phyloP scores from a whole-genome alignment of 495 filamentous ascomycete genomes.

The Talaromyces wortmannii region DNA sequence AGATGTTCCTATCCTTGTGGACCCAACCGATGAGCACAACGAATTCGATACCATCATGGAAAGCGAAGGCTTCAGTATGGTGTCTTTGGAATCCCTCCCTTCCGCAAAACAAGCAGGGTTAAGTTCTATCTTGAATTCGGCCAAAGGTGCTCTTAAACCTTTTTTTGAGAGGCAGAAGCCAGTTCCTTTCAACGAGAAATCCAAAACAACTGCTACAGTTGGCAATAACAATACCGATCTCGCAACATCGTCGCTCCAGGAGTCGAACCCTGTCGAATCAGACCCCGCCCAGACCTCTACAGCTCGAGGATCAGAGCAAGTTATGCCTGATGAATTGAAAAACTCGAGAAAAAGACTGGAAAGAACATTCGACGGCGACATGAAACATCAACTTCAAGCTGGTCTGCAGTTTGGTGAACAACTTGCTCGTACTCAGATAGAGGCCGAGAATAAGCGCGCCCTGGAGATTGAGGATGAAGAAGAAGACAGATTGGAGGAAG shows the following conservation, averaged over 20 bases:
- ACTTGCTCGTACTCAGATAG: slow-evolving; percentile 23
- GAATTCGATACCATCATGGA: slow-evolving; percentile 53
- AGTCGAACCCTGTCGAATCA: too few species aligned
- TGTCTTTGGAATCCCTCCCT: slow-evolving; percentile 46
- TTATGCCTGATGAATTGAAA: slow-evolving; percentile 5
- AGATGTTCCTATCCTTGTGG: slow-evolving; percentile 9
- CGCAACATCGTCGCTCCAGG: neutral
- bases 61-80: slow-evolving; percentile 55
- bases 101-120: slow-evolving; percentile 34
- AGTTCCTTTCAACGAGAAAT: neutral
- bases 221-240: neutral
- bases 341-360: slow-evolving; percentile 27
- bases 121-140: slow-evolving; percentile 13
- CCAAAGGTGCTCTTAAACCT: slow-evolving; percentile 16
- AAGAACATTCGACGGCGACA: slow-evolving; percentile 30
- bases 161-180: slow-evolving; percentile 20
- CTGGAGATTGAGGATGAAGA: neutral
- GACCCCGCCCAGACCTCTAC: too few species aligned
- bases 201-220: neutral
- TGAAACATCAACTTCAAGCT: slow-evolving; percentile 34
- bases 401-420: slow-evolving; percentile 43
- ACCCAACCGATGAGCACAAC: slow-evolving; percentile 35
- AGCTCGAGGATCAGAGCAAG: neutral
- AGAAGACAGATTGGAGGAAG: slow-evolving; percentile 7
- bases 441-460: neutral